Evolutionary conservation across 1,139 yeast genomes (phyloP).

Genomic region (Torulaspora globosa): DNA sequence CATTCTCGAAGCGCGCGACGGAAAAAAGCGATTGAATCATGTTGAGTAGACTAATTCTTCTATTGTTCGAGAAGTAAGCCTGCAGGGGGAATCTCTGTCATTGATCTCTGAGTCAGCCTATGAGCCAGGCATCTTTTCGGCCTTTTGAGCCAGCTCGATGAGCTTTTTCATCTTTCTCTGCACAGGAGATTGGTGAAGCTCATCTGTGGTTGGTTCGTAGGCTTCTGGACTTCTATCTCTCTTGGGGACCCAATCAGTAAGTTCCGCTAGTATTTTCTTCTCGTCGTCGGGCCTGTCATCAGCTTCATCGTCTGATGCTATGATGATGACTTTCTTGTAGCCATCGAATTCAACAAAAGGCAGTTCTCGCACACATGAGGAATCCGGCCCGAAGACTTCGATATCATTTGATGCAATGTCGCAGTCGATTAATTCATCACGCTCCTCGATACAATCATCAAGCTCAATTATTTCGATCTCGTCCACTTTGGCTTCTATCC

Average conservation of each 20-base stretch:
- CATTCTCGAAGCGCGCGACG: constrained; percentile 1
- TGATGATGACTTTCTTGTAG: constrained; percentile 1
- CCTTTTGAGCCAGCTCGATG: constrained; percentile 3
- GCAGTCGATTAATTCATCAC: background rate
- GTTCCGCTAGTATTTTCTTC: background rate
- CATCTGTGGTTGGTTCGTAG: background rate
- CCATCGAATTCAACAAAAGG: constrained; percentile 10
- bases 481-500: background rate
- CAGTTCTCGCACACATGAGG: background rate
- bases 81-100: background rate
- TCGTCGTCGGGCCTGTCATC: background rate
- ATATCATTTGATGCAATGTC: background rate
- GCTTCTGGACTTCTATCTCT: background rate
- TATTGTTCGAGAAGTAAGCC: background rate
- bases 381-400: background rate
- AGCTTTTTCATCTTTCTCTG: constrained; percentile 8
- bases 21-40: constrained; percentile 12
- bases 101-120: background rate
- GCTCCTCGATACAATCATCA: background rate
- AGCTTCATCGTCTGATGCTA: constrained; percentile 3
- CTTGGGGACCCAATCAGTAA: background rate
- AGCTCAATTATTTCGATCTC: background rate
- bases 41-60: constrained; percentile 7
- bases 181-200: constrained; percentile 5
- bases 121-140: background rate